A percentile compares a stretch with the other conserved stretches of the same genome.
Conservation (phyloP, 495 filamentous ascomycete genomes). For the Neurospora hispaniola region DNA sequence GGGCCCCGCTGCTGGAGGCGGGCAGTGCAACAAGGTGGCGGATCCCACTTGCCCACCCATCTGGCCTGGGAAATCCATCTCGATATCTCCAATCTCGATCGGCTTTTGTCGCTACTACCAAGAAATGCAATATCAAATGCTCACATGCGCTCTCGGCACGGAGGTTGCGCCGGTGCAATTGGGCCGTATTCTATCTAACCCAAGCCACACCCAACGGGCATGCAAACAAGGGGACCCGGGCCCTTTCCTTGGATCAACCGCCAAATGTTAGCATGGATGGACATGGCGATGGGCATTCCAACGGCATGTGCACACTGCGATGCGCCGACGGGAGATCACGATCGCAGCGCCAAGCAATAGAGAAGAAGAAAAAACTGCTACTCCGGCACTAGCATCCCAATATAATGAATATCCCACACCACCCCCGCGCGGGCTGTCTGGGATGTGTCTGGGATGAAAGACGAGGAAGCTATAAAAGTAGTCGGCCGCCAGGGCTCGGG, state of each 20-base stretch:
- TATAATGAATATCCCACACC: not conserved
- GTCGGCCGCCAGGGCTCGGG: not conserved
- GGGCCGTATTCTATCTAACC: not conserved
- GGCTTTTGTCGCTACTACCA: not conserved
- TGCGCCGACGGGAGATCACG: not conserved
- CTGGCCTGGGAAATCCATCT: not conserved
- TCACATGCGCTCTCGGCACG: not conserved
- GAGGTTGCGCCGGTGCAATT: not conserved
- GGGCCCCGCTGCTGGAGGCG: too few relatives aligned
- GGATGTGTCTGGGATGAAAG: not conserved
- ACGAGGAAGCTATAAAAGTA: not conserved
- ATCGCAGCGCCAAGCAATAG: not conserved
- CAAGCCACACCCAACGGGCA: not conserved
- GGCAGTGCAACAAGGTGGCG: not conserved
- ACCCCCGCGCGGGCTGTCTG: not conserved
- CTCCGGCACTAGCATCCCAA: not conserved
- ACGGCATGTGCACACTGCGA: not conserved
- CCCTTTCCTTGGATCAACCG: not conserved
- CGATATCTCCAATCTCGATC: not conserved
- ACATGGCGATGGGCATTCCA: not conserved
- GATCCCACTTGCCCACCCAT: not conserved
- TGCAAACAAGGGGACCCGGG: not conserved
- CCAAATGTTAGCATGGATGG: not conserved
- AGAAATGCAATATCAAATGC: not conserved
- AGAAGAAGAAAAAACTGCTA: not conserved